Evolutionary conservation across 768 basidiomycete species (phyloP), one percentile per base, ranked within the genome.

Genomic region (Kwoniella sp.): DNA sequence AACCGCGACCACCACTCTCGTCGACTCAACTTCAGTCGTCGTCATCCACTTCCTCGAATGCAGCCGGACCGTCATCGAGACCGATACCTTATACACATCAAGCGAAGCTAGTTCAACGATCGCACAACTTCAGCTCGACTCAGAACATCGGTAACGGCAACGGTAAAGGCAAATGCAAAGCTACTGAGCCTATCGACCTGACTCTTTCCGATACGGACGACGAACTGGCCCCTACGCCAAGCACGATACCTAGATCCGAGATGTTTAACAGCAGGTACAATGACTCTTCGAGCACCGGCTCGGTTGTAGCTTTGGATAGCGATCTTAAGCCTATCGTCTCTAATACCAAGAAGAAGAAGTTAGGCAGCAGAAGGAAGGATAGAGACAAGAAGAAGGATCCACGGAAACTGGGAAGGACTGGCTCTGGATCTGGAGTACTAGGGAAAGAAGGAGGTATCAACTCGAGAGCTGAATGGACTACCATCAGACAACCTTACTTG

Each of bases 161-260:
- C 52, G 58, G 49, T 4, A 51, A 60, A 60, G 46, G 33, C 17
- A 17, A 58, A 58, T 13, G n/a, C 33, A 5, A 13, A 33, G 33
- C 27, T 8, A 24, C 37, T 24, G 59, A 63, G 21, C 44, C 54
- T 19, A 63, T 63, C 54, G 61, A 63, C 22, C 25, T 63, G 44
- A 63, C 61, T 2, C 29, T 63, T 7, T 47, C 46, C 0, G 61
- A 63, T 29, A 63, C 61, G 21, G 61, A 63, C 30, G 61, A 63
- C 4, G 61, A 63, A 22, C 46, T 8, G 12, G n/a, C 50, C 7
- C 33, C 21, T 26, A 24, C 50, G 36, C n/a, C 37, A 8, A 55
- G 36, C 36, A 47, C 12, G 15, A 37, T 21, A 22, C 26, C 50
- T 5, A 26, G 5, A 17, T 10, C 10, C 30, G 12, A 26, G 36